Conservation (phyloP, 768 basidiomycete species). For the Calocybe gangraenosa region DNA sequence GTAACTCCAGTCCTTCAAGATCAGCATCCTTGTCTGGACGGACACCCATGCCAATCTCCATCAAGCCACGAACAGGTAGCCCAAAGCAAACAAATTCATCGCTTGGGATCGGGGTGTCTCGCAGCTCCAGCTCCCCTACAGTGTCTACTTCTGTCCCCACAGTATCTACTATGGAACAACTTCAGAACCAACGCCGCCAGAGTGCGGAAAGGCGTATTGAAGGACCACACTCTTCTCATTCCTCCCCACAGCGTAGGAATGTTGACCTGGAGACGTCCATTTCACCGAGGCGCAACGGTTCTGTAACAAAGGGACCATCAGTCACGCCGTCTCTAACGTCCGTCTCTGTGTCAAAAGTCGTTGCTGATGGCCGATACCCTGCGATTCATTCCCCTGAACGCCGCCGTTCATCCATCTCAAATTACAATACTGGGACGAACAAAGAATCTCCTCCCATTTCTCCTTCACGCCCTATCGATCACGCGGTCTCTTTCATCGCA, state of each 20-base stretch:
- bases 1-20: slow-evolving; percentile 37
- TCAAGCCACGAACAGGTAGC: slow-evolving; percentile 51
- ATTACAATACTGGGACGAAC: slow-evolving; percentile 10
- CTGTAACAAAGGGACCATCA: slow-evolving; percentile 39
- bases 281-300: slow-evolving; percentile 36
- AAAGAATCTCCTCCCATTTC: slow-evolving; percentile 18
- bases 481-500: slow-evolving; percentile 21
- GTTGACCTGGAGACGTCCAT: slow-evolving; percentile 49
- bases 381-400: slow-evolving; percentile 17
- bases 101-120: slow-evolving; percentile 33
- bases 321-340: slow-evolving; percentile 38
- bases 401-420: slow-evolving; percentile 28
- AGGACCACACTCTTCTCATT: slow-evolving; percentile 48
- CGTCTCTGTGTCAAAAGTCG: slow-evolving; percentile 34
- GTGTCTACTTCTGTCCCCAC: slow-evolving; percentile 43
- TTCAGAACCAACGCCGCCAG: slow-evolving; percentile 43
- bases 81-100: slow-evolving; percentile 42
- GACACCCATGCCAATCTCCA: slow-evolving; percentile 27
- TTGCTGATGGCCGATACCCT: slow-evolving; percentile 29
- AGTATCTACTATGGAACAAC: slow-evolving; percentile 42
- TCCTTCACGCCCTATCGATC: slow-evolving; percentile 20
- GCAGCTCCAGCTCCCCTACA: slow-evolving; percentile 35
- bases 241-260: slow-evolving; percentile 59
- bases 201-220: slow-evolving; percentile 42
- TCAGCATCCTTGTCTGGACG: slow-evolving; percentile 27